Base-by-base conservation (phyloP, 805 yeast species). In the Groenewaldozyma tartarivorans region DNA sequence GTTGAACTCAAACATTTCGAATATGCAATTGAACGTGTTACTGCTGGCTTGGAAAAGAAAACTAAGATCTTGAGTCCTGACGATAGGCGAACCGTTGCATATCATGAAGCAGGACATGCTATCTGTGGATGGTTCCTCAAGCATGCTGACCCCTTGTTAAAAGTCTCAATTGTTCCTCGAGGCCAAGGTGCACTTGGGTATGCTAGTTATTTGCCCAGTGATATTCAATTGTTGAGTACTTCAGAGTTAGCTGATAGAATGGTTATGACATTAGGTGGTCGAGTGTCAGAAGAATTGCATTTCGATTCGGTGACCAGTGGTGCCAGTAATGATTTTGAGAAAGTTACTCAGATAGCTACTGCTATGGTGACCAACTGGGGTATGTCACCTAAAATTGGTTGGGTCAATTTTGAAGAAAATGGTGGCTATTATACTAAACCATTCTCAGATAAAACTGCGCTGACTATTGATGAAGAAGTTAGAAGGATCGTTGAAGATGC, bases 101-200 rank as follows among this genome's bases (percentile, higher is more conserved):
- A 82, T 55, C 98, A 94, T 59, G 99, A 92, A 62, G 98, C 99
- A 2, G 99, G 98, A 3, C 98, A 94, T 63, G 98, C 99, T 7
- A 76, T 92, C 46, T 88, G 97, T 62, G 98, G 98, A 9, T 92
- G 98, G 99, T 87, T 69, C 56, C 71, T 92, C 55, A 75, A 83
- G 60, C 73, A 74, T 61, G 95, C 97, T 2, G 96, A 90, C 58
- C 98, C 98, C 5, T 67, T 94, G 43, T 69, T 92, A 45, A 92
- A 92, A 67, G 98, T 92, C 16, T 85, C 96, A 13, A 92, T 94
- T 53, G 85, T 92, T 46, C 98, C 99, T 32, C 75, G 97, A 54
- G 97, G 97, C 13, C 92, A 82, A 63, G 95, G 95, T 48, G 95
- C 97, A 2, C 70, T 92, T 40, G 99, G 99, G 18, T 92, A 94